A percentile compares a stretch with the other conserved stretches of the same genome.
Evolutionary conservation across 805 yeast genomes (phyloP).

Genomic region (Saccharomycopsis sp.): DNA sequence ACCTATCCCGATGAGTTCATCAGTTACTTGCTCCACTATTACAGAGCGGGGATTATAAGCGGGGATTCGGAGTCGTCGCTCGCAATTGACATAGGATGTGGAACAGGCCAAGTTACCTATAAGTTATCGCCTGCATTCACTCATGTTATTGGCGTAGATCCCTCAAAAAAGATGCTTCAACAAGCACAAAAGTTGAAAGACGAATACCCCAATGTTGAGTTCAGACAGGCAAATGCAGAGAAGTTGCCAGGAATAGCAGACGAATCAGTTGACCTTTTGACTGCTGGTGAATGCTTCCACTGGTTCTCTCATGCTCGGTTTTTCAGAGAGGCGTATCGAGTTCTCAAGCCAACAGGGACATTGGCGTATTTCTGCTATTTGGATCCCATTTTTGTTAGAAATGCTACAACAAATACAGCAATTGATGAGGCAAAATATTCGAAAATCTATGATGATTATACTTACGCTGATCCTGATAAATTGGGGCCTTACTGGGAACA

Average conservation of each 20-base stretch:
- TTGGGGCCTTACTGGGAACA: constrained; percentile 80
- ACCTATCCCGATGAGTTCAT: constrained; percentile 51
- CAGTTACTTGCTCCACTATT: constrained; percentile 36
- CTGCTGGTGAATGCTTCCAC: constrained; percentile 84
- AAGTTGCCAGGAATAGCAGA: constrained; percentile 29
- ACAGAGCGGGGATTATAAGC: constrained; percentile 30
- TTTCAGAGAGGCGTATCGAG: constrained; percentile 41
- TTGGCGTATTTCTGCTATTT: constrained; percentile 75
- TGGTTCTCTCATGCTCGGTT: constrained; percentile 63
- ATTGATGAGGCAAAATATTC: constrained; percentile 28
- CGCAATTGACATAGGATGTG: constrained; percentile 74
- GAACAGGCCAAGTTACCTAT: constrained; percentile 68
- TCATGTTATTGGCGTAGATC: constrained; percentile 57
- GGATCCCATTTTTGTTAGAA: constrained; percentile 51
- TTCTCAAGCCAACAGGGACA: constrained; percentile 57
- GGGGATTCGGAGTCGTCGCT: constrained; percentile 25
- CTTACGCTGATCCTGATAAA: constrained; percentile 40
- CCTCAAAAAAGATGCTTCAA: constrained; percentile 49
- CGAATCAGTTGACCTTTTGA: constrained; percentile 50
- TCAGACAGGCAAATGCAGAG: constrained; percentile 20
- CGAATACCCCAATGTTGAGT: constrained; percentile 25
- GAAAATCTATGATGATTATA: constrained; percentile 42
- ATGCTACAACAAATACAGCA: constrained; percentile 35
- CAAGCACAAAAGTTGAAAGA: constrained; percentile 21
- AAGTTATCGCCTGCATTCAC: constrained; percentile 40